Percentiles rank a stretch among this genome's conserved stretches.
phyloP scores from a whole-genome alignment of 2,329 filamentous ascomycete genomes.

The Tolypocladium tundrense region DNA sequence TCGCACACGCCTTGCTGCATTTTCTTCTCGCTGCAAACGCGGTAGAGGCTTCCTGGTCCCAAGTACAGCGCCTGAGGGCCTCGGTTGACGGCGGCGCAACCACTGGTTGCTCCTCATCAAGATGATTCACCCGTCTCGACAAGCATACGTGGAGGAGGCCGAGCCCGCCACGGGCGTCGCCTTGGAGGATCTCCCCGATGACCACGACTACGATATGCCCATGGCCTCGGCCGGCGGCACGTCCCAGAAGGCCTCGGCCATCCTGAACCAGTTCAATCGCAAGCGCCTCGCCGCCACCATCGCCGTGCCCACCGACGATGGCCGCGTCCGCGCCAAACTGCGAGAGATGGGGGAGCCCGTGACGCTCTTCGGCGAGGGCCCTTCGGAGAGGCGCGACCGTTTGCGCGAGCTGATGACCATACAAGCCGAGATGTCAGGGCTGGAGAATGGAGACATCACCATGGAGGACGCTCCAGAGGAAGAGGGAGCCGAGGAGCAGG shows the following conservation, averaged over 20 bases:
- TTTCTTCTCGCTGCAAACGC: background rate
- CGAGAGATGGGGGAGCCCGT: conserved; percentile 87
- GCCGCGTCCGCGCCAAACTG: conserved; percentile 67
- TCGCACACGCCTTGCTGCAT: background rate
- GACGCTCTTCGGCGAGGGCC: conserved; percentile 87
- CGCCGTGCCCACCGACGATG: conserved; percentile 89
- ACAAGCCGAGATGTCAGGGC: conserved; percentile 52
- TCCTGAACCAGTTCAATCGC: conserved; percentile 80
- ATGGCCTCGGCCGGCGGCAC: conserved; percentile 54
- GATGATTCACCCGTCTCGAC: conserved; percentile 78
- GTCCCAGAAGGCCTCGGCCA: conserved; percentile 73
- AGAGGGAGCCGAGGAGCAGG: conserved; percentile 59
- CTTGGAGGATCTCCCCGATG: conserved; percentile 44
- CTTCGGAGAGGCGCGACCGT: conserved; percentile 75
- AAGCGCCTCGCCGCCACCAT: conserved; percentile 83
- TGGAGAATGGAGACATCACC: conserved; percentile 46
- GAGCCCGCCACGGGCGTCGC: conserved; percentile 42
- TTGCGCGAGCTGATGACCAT: conserved; percentile 71
- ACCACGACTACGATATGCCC: conserved; percentile 78
- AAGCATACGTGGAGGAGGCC: conserved; percentile 88
- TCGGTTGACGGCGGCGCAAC: background rate
- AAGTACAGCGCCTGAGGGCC: background rate
- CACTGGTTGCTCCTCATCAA: conserved; percentile 18
- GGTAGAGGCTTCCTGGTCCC: background rate
- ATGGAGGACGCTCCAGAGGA: conserved; percentile 52